Evolutionary conservation across 768 basidiomycete species (phyloP).

Genomic region (Auriscalpium vulgare): DNA sequence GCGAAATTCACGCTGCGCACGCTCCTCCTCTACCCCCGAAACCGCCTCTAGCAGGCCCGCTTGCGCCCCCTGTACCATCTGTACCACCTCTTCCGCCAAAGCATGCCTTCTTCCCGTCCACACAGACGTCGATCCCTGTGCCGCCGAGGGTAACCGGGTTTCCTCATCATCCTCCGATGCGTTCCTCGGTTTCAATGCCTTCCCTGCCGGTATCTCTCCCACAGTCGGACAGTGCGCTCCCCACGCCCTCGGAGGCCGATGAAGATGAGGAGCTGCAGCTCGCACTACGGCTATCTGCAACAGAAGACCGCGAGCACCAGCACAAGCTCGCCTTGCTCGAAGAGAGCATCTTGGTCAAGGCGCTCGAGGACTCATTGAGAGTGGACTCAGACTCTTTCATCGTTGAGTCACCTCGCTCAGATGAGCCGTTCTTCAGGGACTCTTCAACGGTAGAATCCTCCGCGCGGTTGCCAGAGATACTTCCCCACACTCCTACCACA

Average conservation of each 20-base stretch:
- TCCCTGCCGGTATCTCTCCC: neutral
- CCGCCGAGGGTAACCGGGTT: neutral
- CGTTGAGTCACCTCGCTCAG: neutral
- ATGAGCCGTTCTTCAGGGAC: neutral
- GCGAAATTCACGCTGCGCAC: neutral
- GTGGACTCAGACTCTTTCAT: neutral
- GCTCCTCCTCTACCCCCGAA: slow-evolving; percentile 10
- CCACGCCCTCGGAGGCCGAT: neutral
- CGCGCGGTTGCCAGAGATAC: neutral
- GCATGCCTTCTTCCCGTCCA: slow-evolving; percentile 4
- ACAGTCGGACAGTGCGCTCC: slow-evolving; percentile 13
- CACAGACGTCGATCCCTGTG: neutral
- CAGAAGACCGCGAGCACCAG: slow-evolving; percentile 7
- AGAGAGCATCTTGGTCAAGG: slow-evolving; percentile 59
- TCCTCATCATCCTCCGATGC: neutral
- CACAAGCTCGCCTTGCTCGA: slow-evolving; percentile 27
- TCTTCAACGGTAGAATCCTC: neutral
- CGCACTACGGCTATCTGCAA: neutral
- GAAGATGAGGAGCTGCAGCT: neutral
- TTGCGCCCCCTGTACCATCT: too few species aligned
- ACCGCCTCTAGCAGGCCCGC: neutral
- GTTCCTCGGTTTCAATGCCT: neutral
- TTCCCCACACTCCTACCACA: neutral
- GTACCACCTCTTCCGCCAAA: slow-evolving; percentile 1
- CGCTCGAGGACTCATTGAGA: slow-evolving; percentile 45